These are phyloP conservation scores for Trichoderma guizhouense DNA, from an alignment of 2,329 filamentous ascomycete genomes.

Conservation along the genomic window DNA sequence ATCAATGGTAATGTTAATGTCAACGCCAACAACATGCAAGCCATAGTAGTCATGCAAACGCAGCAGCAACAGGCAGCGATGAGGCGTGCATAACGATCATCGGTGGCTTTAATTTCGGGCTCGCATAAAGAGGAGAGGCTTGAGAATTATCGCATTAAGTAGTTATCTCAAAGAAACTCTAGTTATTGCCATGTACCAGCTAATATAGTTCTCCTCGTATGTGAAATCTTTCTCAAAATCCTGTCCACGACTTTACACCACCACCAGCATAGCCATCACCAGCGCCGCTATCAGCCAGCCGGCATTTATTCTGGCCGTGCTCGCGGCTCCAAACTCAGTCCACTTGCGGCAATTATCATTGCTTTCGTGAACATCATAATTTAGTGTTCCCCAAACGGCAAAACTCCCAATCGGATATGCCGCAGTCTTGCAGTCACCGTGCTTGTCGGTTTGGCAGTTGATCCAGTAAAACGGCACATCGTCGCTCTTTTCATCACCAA, in stretches of 20 bases:
- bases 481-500: background rate
- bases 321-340: background rate
- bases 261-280: background rate
- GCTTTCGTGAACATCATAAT: background rate
- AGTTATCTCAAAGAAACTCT: background rate
- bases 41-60: no score
- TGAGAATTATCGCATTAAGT: background rate
- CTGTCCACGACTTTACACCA: background rate
- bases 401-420: background rate
- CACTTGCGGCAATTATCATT: background rate
- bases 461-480: background rate
- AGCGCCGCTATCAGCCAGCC: background rate
- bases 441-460: background rate
- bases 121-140: background rate
- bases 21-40: no score
- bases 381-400: background rate
- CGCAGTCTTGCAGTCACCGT: background rate
- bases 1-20: no score
- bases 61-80: background rate
- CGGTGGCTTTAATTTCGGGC: background rate
- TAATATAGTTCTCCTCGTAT: background rate
- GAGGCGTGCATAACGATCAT: background rate
- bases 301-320: background rate
- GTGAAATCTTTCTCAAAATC: background rate
- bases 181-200: background rate